A percentile compares a stretch with the other conserved stretches of the same genome.
Evolutionary conservation across 2,329 filamentous ascomycete genomes (phyloP).

Genomic region (Monosporascus sp.): DNA sequence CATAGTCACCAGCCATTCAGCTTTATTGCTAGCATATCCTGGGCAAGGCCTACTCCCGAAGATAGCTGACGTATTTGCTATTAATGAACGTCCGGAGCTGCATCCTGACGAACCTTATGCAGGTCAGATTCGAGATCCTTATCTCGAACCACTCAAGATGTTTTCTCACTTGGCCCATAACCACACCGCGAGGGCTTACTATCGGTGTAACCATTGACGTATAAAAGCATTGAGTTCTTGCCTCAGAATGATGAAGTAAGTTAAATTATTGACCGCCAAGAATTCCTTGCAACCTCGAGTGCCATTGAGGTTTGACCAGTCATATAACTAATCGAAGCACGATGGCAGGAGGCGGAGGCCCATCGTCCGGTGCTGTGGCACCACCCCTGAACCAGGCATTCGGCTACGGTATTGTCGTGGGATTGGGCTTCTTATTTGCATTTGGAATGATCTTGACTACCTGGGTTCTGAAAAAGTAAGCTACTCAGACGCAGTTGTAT

Average conservation of each 20-base stretch:
- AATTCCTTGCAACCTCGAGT: background rate
- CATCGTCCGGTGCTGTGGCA: conserved; percentile 5
- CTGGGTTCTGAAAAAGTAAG: conserved; percentile 58
- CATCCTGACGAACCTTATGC: background rate
- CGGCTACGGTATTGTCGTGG: conserved; percentile 72
- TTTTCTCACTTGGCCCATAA: background rate
- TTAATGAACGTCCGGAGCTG: background rate
- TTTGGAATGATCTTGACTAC: conserved; percentile 68
- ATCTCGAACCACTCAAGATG: background rate
- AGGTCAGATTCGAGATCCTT: background rate
- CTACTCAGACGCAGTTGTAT: background rate
- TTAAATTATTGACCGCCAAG: background rate
- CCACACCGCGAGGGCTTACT: background rate
- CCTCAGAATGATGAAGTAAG: background rate
- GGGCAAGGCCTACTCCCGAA: background rate
- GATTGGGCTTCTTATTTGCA: conserved; percentile 67
- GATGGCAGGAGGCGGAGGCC: conserved; percentile 1
- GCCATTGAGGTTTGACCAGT: background rate
- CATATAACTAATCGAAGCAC: background rate
- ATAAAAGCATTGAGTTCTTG: background rate
- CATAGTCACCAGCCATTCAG: background rate
- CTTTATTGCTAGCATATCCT: background rate
- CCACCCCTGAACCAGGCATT: conserved; percentile 50
- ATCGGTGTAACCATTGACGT: background rate
- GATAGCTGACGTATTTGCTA: background rate